Evolutionary conservation across 2,329 filamentous ascomycete species (phyloP).

Genomic region (Endothia cerciana): DNA sequence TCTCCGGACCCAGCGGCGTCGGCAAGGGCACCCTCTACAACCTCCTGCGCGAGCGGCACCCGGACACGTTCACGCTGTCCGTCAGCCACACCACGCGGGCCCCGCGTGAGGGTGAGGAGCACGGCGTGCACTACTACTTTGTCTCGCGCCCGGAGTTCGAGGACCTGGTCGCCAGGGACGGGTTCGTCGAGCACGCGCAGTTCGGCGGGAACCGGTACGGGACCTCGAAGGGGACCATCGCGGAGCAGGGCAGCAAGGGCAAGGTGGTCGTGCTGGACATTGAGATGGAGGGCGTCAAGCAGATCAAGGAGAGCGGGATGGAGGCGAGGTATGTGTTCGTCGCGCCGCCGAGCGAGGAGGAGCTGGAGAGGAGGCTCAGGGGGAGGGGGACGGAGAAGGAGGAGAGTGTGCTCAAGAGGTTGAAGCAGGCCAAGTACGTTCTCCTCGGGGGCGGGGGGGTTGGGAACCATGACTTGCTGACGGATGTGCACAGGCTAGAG

Average conservation of each 20-base stretch:
- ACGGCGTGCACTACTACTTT: conserved; percentile 84
- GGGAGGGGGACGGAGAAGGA: conserved; percentile 80
- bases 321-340: conserved; percentile 84
- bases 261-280: conserved; percentile 87
- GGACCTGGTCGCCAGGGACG: conserved; percentile 66
- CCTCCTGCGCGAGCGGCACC: conserved; percentile 62
- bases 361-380: conserved; percentile 74
- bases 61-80: conserved; percentile 56
- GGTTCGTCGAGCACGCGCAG: conserved; percentile 83
- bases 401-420: conserved; percentile 68
- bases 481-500: conserved; percentile 52
- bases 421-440: conserved; percentile 65
- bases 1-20: conserved; percentile 78
- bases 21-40: conserved; percentile 83
- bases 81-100: conserved; percentile 79
- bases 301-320: conserved; percentile 78
- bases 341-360: conserved; percentile 74
- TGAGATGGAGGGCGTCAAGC: conserved; percentile 98
- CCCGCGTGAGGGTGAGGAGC: conserved; percentile 73
- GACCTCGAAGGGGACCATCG: conserved; percentile 78
- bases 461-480: background rate
- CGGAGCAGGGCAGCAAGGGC: conserved; percentile 71
- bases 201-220: conserved; percentile 90
- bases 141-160: conserved; percentile 69
- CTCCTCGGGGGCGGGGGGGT: background rate